Base-by-base conservation (phyloP, 2,329 filamentous ascomycete species). In the Ceratocystis destructans region DNA sequence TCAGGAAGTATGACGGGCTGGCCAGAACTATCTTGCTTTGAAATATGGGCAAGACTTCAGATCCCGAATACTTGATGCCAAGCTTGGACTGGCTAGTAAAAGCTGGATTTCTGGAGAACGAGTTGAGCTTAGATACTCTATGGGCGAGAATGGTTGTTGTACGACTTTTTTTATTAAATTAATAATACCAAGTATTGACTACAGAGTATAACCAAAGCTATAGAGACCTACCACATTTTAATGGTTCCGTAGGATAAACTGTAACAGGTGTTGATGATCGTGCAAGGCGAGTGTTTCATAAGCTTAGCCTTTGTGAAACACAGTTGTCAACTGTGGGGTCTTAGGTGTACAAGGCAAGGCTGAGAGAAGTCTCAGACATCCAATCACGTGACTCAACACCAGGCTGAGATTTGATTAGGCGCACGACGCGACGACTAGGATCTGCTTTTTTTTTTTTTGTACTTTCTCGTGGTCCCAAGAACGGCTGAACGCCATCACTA, bases 401-500 rank as follows among this genome's bases (percentile, higher is more conserved):
- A 64, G 65, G 65, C 65, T 67, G 65, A 50, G 65, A 0, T 15
- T 41, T 41, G 10, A 41, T 25, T 59, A 59, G 7, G 55, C 55
- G 55, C 55, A n/a, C 53, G 22, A 57, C 20, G 7, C 17, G 22
- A 37, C 28, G 28, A 59, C 28, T 33, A 53, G 46, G n/a, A 15
- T 53, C 31, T 25, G 25, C 7, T 62, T 63, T 57, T 64, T 46
- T 64, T 45, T 57, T 57, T 28, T 57, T 53, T n/a, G 7, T 20
- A 3, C n/a, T 20, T 48, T 15, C 12, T 41, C 5, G 10, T 12
- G 62, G 48, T 53, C 7, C 48, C 2, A 22, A 50, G 3, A 53
- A 12, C 22, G 17, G 10, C 28, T 15, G 8, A 28, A 12, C 22
- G 10, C 48, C 48, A 59, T 7, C 4, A 8, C 28, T 10, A 20